phyloP scores from a whole-genome alignment of 768 basidiomycete species.

The Favolaschia claudopus region DNA sequence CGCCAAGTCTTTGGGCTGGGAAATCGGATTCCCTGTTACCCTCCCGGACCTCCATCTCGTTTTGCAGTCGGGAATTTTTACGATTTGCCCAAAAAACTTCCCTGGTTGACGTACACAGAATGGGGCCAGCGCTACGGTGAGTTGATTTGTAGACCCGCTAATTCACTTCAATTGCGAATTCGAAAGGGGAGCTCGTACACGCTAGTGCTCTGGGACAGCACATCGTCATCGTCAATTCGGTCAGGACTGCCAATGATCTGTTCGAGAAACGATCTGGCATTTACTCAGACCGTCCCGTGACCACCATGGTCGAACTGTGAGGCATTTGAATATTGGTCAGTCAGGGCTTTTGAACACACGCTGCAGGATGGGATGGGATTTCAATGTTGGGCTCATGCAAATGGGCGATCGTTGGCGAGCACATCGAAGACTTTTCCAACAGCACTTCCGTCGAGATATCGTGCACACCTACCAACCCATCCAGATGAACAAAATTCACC shows the following conservation, averaged over 20 bases:
- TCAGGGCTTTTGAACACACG: neutral
- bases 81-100: slow-evolving; percentile 23
- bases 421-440: slow-evolving; percentile 46
- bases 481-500: slow-evolving; percentile 1
- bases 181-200: slow-evolving; percentile 32
- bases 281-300: slow-evolving; percentile 30
- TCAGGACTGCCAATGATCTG: slow-evolving; percentile 31
- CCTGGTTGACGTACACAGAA: slow-evolving; percentile 30
- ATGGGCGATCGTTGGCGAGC: slow-evolving; percentile 48
- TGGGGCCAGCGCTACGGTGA: slow-evolving; percentile 32
- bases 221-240: slow-evolving; percentile 36
- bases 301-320: slow-evolving; percentile 26
- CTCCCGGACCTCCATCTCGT: slow-evolving; percentile 32
- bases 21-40: slow-evolving; percentile 9
- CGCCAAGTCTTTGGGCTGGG: neutral
- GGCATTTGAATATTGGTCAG: neutral
- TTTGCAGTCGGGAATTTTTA: slow-evolving; percentile 30
- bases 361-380: slow-evolving; percentile 47
- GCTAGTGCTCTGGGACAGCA: slow-evolving; percentile 31
- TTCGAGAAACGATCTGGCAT: slow-evolving; percentile 32
- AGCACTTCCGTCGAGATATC: slow-evolving; percentile 37
- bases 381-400: slow-evolving; percentile 41
- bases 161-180: neutral
- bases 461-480: neutral
- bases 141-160: neutral